These are phyloP conservation scores for Leccinum truebloodii DNA, from an alignment of 768 basidiomycete genomes.

Conservation along the genomic window DNA sequence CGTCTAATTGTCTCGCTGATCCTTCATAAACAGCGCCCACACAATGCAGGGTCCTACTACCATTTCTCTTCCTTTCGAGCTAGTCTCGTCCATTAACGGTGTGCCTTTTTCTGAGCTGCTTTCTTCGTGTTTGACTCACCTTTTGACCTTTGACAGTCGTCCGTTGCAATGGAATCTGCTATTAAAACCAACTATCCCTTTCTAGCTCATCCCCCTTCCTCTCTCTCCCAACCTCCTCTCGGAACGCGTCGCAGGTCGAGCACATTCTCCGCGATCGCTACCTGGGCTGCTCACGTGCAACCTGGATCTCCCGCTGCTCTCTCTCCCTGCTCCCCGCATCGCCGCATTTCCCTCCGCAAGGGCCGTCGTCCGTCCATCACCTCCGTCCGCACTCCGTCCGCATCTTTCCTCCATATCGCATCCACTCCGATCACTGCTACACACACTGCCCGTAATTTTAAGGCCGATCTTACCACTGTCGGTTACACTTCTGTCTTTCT, in stretches of 20 bases:
- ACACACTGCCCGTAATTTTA: conserved; percentile 48
- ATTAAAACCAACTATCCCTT: conserved; percentile 39
- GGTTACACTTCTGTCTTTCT: conserved; percentile 72
- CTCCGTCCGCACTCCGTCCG: conserved; percentile 41
- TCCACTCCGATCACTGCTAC: conserved; percentile 46
- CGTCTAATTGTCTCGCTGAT: conserved; percentile 23
- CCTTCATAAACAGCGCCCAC: conserved; percentile 16
- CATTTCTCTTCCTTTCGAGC: not conserved
- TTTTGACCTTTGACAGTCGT: conserved; percentile 7
- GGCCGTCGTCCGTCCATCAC: conserved; percentile 38
- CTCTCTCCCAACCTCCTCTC: conserved; percentile 28
- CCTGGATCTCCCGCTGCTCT: conserved; percentile 62
- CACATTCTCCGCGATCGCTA: conserved; percentile 49
- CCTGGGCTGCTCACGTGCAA: conserved; percentile 67
- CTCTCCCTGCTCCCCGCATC: conserved; percentile 42
- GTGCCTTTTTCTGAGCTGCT: conserved; percentile 3
- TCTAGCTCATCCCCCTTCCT: conserved; percentile 42
- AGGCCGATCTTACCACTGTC: conserved; percentile 54
- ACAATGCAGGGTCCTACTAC: not conserved
- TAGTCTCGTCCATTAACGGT: not conserved
- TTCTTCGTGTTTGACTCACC: conserved; percentile 6
- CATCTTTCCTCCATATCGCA: conserved; percentile 47
- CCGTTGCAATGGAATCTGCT: conserved; percentile 16
- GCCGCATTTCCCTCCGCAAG: conserved; percentile 34
- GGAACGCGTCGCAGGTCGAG: conserved; percentile 38